These are phyloP conservation scores for Aspergillus sclerotiicarbonarius DNA, from an alignment of 495 filamentous ascomycete species.

Conservation along the genomic window DNA sequence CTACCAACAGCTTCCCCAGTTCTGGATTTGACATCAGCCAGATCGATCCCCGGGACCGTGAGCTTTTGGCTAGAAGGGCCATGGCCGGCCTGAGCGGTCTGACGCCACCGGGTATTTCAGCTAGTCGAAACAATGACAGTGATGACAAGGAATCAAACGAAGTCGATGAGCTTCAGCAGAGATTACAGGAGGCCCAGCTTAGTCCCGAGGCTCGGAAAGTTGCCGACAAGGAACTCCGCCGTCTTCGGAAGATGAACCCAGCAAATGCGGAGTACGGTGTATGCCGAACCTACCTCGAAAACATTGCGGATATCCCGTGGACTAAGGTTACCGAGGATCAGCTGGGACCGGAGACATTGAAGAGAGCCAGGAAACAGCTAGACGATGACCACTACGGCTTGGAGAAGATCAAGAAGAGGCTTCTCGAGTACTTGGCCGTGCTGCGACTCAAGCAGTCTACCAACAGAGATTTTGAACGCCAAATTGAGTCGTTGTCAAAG, in stretches of 20 bases:
- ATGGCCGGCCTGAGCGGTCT: constrained; percentile 53
- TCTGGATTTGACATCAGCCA: constrained; percentile 54
- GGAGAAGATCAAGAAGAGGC: constrained; percentile 94
- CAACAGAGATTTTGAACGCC: constrained; percentile 73
- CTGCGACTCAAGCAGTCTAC: constrained; percentile 88
- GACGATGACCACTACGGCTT: constrained; percentile 97
- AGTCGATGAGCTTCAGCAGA: constrained; percentile 88
- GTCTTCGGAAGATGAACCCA: constrained; percentile 92
- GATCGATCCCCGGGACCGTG: constrained; percentile 51
- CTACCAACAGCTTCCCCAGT: constrained; percentile 54
- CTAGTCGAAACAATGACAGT: constrained; percentile 46
- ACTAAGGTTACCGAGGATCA: constrained; percentile 80
- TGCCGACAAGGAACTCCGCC: constrained; percentile 81
- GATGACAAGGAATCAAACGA: constrained; percentile 78
- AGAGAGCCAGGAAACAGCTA: constrained; percentile 79
- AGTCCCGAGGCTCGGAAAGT: constrained; percentile 77
- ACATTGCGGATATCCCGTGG: constrained; percentile 93
- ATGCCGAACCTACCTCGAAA: constrained; percentile 91
- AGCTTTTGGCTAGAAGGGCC: constrained; percentile 50
- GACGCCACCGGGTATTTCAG: constrained; percentile 47
- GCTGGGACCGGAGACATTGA: constrained; percentile 77
- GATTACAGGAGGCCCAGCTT: constrained; percentile 75
- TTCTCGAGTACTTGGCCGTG: constrained; percentile 95
- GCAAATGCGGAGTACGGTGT: constrained; percentile 94
- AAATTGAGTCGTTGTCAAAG: constrained; percentile 66